Conservation (phyloP, 495 filamentous ascomycete species). For the Aspergillus nanangensis region DNA sequence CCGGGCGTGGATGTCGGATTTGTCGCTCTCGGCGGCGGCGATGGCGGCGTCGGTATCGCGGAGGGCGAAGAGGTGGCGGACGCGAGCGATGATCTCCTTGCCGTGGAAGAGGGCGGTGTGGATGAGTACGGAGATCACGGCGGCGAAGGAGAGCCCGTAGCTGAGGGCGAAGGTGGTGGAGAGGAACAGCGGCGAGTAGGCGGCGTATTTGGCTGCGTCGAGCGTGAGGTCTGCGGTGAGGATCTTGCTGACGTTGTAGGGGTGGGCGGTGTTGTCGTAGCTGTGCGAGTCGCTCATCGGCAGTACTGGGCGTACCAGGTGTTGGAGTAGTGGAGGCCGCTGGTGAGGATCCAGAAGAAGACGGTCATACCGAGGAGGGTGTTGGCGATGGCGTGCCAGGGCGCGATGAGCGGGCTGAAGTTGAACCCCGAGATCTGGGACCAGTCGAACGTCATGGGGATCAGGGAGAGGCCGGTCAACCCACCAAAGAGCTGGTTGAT, state of each 20-base stretch:
- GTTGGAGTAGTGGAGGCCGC: slow-evolving; percentile 49
- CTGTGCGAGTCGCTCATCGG: slow-evolving; percentile 51
- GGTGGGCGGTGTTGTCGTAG: slow-evolving; percentile 52
- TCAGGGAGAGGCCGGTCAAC: slow-evolving; percentile 53
- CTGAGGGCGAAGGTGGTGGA: slow-evolving; percentile 55
- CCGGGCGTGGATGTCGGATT: slow-evolving; percentile 62
- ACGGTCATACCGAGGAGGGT: slow-evolving; percentile 51
- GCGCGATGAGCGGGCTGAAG: slow-evolving; percentile 62
- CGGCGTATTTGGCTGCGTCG: slow-evolving; percentile 47
- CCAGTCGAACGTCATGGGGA: slow-evolving; percentile 69
- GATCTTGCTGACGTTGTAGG: slow-evolving; percentile 51
- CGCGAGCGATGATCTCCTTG: slow-evolving; percentile 47
- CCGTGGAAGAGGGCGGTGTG: slow-evolving; percentile 54
- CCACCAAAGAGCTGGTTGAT: slow-evolving; percentile 59
- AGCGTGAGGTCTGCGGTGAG: slow-evolving; percentile 50
- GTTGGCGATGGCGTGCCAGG: slow-evolving; percentile 61
- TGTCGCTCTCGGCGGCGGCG: slow-evolving; percentile 50
- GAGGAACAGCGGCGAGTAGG: slow-evolving; percentile 59
- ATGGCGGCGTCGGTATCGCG: no score
- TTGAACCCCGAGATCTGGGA: slow-evolving; percentile 62
- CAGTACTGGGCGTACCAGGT: slow-evolving; percentile 48
- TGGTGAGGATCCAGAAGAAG: slow-evolving; percentile 49
- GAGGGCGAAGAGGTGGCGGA: slow-evolving; percentile 41
- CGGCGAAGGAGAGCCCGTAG: slow-evolving; percentile 59
- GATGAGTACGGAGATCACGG: slow-evolving; percentile 50